Base-by-base conservation (phyloP, 371 early-diverging fungal genomes). In the Haplosporangium sp. region DNA sequence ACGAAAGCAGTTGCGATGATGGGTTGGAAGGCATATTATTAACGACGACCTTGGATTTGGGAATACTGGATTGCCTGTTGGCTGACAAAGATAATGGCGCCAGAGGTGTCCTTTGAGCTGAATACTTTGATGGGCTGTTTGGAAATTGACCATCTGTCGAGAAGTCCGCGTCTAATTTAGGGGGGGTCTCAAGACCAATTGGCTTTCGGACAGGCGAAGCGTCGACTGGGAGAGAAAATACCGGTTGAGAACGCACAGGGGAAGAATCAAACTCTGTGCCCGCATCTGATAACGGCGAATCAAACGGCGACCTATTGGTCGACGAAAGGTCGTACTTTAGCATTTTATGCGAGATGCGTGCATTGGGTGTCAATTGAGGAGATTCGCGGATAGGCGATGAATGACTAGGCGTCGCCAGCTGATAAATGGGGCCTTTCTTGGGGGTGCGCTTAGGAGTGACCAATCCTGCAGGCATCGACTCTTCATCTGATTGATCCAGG, bases 341-440 rank as follows among this genome's bases (percentile, higher is more conserved):
- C 53, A 68, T 69, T 57, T 81, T 81, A 59, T 81, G 72, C 56
- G 71, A 65, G 75, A 81, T 81, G 40, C 75, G 75, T 17, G 81
- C 75, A 0, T 74, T 73, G 1, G 78, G 74, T 1, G 78, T 73
- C 44, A 73, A 61, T 53, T 67, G 71, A 35, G 71, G 47, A 0
- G 61, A 64, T 17, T 72, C 73, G 17, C 63, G 73, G 35, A 66
- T 62, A n/a, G 78, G 73, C 20, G 78, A 73, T 2, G 77, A 77
- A n/a, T 58, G 60, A n/a, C 39, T 39, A 4, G 78, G 78, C 2
- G 78, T 66, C 5, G 67, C 71, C 42, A 74, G 39, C 56, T 72
- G 69, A 50, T 78, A 55, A 27, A 35, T 56, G 3, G 19, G 27
- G 55, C n/a, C 19, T 19, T 27, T 58, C 19, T 61, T 27, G 8